These are phyloP conservation scores for Vanderwaltozyma yarrowii DNA, from an alignment of 805 yeast genomes.

Conservation along the genomic window DNA sequence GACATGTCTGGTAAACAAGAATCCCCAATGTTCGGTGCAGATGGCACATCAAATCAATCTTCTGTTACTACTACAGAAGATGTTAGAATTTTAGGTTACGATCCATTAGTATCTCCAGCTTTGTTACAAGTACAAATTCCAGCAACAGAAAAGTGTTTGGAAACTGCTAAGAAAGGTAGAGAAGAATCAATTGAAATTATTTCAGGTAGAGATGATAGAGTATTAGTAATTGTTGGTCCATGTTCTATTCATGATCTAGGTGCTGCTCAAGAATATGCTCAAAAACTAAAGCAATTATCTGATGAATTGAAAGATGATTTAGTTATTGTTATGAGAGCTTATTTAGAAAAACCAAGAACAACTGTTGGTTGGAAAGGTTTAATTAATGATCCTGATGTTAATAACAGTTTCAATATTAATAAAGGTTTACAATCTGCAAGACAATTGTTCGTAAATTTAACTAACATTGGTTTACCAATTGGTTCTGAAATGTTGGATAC, in stretches of 20 bases:
- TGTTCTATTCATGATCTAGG: conserved; percentile 93
- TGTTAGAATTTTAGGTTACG: conserved; percentile 79
- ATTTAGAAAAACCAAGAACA: conserved; percentile 95
- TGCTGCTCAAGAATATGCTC: conserved; percentile 86
- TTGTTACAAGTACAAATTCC: conserved; percentile 80
- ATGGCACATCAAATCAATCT: conserved; percentile 9
- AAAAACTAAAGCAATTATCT: conserved; percentile 46
- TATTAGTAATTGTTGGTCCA: conserved; percentile 81
- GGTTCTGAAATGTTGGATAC: conserved; percentile 98
- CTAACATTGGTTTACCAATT: conserved; percentile 75
- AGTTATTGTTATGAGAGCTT: conserved; percentile 91
- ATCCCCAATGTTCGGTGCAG: conserved; percentile 29
- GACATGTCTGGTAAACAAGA: conserved; percentile 8
- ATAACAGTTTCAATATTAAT: conserved; percentile 85
- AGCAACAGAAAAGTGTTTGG: conserved; percentile 46
- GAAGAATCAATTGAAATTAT: conserved; percentile 62
- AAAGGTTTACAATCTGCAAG: conserved; percentile 88
- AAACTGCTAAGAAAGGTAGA: conserved; percentile 66
- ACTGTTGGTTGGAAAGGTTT: conserved; percentile 99
- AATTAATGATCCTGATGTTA: conserved; percentile 94
- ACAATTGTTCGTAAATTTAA: conserved; percentile 67
- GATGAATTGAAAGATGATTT: conserved; percentile 64
- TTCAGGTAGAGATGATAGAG: conserved; percentile 74
- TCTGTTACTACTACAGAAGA: conserved; percentile 36
- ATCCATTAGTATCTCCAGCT: conserved; percentile 93